A percentile compares a stretch with the other conserved stretches of the same genome.
These are phyloP conservation scores for Malassezia furfur DNA, from an alignment of 1,284 basidiomycete species.

Conservation along the genomic window DNA sequence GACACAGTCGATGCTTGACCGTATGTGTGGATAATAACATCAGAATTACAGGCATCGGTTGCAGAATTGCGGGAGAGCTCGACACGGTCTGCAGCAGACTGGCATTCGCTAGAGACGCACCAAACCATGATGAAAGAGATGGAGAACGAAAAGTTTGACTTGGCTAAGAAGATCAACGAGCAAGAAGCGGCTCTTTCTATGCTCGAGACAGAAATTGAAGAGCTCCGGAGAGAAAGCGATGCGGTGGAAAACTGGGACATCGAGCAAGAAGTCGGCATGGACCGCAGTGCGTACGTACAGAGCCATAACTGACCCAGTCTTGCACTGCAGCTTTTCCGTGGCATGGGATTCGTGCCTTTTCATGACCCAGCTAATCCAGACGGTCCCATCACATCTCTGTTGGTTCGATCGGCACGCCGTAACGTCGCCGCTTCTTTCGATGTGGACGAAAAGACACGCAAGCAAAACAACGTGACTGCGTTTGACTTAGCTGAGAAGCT, in stretches of 20 bases:
- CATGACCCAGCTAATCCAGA: constrained; percentile 10
- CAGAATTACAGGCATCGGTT: constrained; percentile 20
- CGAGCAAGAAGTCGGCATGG: constrained; percentile 29
- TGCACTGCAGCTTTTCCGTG: constrained; percentile 27
- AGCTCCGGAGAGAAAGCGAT: constrained; percentile 22
- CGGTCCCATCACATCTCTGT: constrained; percentile 20
- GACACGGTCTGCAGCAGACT: constrained; percentile 30
- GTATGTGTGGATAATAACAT: not conserved
- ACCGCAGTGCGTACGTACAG: constrained; percentile 29
- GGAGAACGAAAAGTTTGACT: constrained; percentile 35
- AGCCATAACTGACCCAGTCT: constrained; percentile 11
- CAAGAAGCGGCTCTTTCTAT: constrained; percentile 23
- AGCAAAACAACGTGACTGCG: constrained; percentile 18
- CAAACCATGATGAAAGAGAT: constrained; percentile 24
- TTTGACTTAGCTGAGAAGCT: constrained; percentile 27
- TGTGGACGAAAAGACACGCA: constrained; percentile 18
- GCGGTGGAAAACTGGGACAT: constrained; percentile 29
- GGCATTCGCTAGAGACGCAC: constrained; percentile 26
- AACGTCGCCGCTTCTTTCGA: constrained; percentile 34
- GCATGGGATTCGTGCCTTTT: constrained; percentile 29
- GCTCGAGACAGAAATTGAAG: constrained; percentile 27
- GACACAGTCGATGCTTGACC: not conserved
- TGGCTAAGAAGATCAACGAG: constrained; percentile 39
- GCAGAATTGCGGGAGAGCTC: constrained; percentile 24
- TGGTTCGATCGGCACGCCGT: constrained; percentile 27